These are phyloP conservation scores for Magnusiomyces paraingens DNA, from an alignment of 1,139 yeast species.

Conservation along the genomic window DNA sequence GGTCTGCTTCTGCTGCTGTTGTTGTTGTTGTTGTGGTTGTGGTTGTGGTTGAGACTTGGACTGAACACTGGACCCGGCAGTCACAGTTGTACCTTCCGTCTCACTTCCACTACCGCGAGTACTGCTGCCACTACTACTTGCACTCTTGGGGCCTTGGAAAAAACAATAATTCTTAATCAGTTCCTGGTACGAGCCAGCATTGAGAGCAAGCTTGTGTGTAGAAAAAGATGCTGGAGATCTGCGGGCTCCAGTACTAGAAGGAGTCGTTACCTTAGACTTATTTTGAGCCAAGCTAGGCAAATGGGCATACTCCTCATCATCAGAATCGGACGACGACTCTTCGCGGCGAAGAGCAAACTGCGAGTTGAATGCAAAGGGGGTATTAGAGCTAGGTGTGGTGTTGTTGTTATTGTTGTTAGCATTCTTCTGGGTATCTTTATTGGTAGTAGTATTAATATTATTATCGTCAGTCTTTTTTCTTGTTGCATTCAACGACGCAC, in stretches of 20 bases:
- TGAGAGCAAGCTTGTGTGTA: slow-evolving; percentile 33
- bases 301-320: slow-evolving; percentile 6
- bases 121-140: no score
- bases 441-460: slow-evolving; percentile 3
- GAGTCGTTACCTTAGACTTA: not conserved
- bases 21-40: no score
- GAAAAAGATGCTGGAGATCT: slow-evolving; percentile 15
- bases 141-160: slow-evolving; percentile 32
- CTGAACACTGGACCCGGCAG: no score
- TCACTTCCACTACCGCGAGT: no score
- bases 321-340: slow-evolving; percentile 11
- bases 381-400: no score
- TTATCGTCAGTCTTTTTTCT: slow-evolving; percentile 9
- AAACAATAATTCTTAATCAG: slow-evolving; percentile 70
- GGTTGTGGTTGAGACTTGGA: no score
- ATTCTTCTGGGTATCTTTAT: slow-evolving; percentile 12
- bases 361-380: slow-evolving; percentile 12
- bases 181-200: slow-evolving; percentile 60
- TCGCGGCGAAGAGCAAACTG: slow-evolving; percentile 14
- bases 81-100: no score
- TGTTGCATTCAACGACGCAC: slow-evolving; percentile 29
- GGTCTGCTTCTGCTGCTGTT: no score
- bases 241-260: not conserved
- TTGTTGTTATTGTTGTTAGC: no score
- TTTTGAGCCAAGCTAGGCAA: slow-evolving; percentile 4